Percentiles rank a stretch among this genome's conserved stretches.
These are phyloP conservation scores for Eimeria acervulina DNA, from an alignment of 169 alveolate species.

Conservation along the genomic window DNA sequence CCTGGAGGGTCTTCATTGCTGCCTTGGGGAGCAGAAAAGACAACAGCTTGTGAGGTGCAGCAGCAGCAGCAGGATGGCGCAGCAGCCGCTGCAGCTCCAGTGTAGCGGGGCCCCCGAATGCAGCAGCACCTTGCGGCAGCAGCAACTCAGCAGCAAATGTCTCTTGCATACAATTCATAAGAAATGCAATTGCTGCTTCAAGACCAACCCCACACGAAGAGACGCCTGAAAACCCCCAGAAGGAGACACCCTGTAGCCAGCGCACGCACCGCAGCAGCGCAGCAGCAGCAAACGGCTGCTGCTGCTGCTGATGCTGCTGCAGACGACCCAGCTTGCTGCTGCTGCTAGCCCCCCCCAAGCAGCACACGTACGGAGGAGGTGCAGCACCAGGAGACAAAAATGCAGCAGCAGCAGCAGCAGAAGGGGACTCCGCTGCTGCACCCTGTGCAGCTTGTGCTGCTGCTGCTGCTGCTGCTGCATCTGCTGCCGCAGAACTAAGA, in stretches of 20 bases:
- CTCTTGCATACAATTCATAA: background rate
- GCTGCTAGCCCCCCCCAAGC: background rate
- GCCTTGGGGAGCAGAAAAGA: background rate
- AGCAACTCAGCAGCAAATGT: too few relatives aligned
- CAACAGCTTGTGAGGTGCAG: background rate
- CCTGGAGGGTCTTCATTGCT: background rate
- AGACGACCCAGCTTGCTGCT: too few relatives aligned
- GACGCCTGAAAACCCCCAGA: background rate
- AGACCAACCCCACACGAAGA: background rate
- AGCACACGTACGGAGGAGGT: constrained; percentile 29
- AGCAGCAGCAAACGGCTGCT: background rate
- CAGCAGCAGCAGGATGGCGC: constrained; percentile 11
- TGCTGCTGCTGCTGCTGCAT: too few relatives aligned
- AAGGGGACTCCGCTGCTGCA: background rate
- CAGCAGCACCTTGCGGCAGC: background rate
- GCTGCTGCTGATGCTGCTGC: constrained; percentile 51
- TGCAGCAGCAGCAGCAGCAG: constrained; percentile 26
- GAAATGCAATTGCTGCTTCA: background rate
- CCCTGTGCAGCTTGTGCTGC: too few relatives aligned
- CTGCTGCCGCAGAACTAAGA: background rate
- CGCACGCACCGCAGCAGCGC: constrained; percentile 19
- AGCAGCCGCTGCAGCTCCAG: constrained; percentile 39
- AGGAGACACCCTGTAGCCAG: background rate
- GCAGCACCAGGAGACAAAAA: constrained; percentile 7
- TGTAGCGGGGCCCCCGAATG: background rate